These are phyloP conservation scores for Phragmites australis DNA, from an alignment of 176 grass and related monocot genomes.

Conservation along the genomic window DNA sequence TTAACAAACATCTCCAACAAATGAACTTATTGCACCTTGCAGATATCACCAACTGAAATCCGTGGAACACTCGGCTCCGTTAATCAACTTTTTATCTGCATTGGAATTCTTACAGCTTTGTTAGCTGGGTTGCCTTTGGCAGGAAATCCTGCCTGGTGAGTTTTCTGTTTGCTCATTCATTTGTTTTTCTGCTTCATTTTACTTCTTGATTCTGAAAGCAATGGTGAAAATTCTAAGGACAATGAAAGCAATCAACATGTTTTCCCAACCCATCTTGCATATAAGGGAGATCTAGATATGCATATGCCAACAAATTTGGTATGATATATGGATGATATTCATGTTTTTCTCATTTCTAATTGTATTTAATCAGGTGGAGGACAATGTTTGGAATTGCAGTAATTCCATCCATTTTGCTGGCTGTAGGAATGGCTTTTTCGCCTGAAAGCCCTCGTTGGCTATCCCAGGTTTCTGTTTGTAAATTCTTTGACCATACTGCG, in stretches of 20 bases:
- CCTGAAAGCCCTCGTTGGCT: constrained; percentile 99
- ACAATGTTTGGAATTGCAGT: constrained; percentile 86
- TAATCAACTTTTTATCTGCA: constrained; percentile 98
- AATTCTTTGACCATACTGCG: neutral
- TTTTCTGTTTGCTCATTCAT: constrained; percentile 34
- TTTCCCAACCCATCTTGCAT: constrained; percentile 2
- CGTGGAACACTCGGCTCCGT: constrained; percentile 95
- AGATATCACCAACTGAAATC: constrained; percentile 99
- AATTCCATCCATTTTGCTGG: constrained; percentile 81
- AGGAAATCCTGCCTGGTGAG: constrained; percentile 82
- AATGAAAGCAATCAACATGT: neutral
- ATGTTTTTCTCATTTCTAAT: constrained; percentile 20
- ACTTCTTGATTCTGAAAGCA: constrained; percentile 9
- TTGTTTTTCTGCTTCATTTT: neutral
- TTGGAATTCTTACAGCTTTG: constrained; percentile 94
- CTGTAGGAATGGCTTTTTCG: constrained; percentile 88
- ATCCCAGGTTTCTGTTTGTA: constrained; percentile 74
- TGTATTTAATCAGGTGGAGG: constrained; percentile 77
- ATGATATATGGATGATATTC: constrained; percentile 12
- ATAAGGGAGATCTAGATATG: constrained; percentile 4
- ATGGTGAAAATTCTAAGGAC: neutral
- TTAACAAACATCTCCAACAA: constrained; percentile 5
- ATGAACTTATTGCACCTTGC: constrained; percentile 31
- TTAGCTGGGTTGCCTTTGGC: constrained; percentile 92
- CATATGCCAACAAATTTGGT: neutral